phyloP scores from a whole-genome alignment of 495 filamentous ascomycete species.

The Chlorociboria aeruginascens region DNA sequence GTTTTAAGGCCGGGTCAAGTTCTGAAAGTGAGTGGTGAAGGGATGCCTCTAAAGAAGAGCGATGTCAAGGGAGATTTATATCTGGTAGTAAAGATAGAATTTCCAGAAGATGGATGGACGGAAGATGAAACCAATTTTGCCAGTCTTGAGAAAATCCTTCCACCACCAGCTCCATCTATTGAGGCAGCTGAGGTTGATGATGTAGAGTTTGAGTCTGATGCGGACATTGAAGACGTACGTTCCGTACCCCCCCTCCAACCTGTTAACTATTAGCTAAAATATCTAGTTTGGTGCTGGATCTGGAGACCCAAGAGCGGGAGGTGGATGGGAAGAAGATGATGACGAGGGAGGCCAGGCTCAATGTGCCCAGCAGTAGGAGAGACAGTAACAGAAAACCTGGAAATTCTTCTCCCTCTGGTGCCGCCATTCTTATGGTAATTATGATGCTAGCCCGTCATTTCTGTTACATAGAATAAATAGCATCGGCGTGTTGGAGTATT shows the following conservation, averaged over 20 bases:
- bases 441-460: too few relatives aligned
- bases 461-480: too few relatives aligned
- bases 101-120: constrained; percentile 78
- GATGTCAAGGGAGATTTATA: constrained; percentile 82
- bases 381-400: neutral
- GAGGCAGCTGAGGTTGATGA: constrained; percentile 67
- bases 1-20: constrained; percentile 70
- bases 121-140: constrained; percentile 52
- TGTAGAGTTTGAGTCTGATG: constrained; percentile 71
- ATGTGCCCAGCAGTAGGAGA: constrained; percentile 70
- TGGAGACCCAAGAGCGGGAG: constrained; percentile 57
- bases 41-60: constrained; percentile 83
- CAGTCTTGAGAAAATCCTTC: constrained; percentile 62
- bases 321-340: constrained; percentile 72
- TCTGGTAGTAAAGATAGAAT: constrained; percentile 73
- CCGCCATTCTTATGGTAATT: too few relatives aligned
- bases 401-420: neutral
- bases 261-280: constrained; percentile 18
- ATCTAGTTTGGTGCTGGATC: constrained; percentile 49
- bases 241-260: neutral
- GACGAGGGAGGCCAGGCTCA: constrained; percentile 51
- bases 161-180: constrained; percentile 38
- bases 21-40: constrained; percentile 75
- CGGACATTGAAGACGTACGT: constrained; percentile 66
- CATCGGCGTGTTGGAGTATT: too few relatives aligned